These are phyloP conservation scores for Fonsecaea monophora DNA, from an alignment of 2,329 filamentous ascomycete genomes.

Conservation along the genomic window DNA sequence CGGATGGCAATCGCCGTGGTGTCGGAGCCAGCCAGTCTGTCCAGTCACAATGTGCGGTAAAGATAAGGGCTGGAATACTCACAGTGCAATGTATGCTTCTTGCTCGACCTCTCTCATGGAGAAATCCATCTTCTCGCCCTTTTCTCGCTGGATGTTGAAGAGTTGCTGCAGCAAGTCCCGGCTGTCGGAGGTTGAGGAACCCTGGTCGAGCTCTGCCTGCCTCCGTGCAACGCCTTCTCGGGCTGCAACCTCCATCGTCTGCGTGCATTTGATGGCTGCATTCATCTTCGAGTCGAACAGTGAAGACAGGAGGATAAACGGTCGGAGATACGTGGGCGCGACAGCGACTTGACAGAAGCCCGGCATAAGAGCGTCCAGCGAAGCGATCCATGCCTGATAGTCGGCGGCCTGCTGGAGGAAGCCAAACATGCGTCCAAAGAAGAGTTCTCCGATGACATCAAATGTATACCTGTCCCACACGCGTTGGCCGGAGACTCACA, in stretches of 20 bases:
- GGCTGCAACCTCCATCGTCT: conserved; percentile 42
- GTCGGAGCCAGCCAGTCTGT: conserved; percentile 25
- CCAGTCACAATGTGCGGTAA: no score
- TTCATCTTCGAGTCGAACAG: conserved; percentile 39
- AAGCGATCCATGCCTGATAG: conserved; percentile 48
- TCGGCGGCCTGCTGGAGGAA: conserved; percentile 51
- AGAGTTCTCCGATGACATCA: conserved; percentile 53
- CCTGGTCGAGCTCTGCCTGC: conserved; percentile 40
- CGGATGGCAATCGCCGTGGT: conserved; percentile 31
- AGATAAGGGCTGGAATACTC: conserved; percentile 10
- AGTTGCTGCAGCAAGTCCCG: conserved; percentile 43
- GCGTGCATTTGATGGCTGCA: conserved; percentile 42
- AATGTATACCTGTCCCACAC: conserved; percentile 47
- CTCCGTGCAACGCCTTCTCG: conserved; percentile 33
- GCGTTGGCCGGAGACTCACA: conserved; percentile 8
- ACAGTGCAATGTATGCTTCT: conserved; percentile 31
- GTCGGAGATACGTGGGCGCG: conserved; percentile 43
- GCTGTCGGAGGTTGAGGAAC: conserved; percentile 30
- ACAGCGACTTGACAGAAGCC: conserved; percentile 43
- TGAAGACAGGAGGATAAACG: conserved; percentile 41
- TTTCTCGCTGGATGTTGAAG: conserved; percentile 42
- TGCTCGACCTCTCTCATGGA: conserved; percentile 32
- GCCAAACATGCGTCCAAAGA: conserved; percentile 52
- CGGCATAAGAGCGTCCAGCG: conserved; percentile 47
- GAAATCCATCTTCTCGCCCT: conserved; percentile 45